These are phyloP conservation scores for Helotiales sp. DNA, from an alignment of 2,329 filamentous ascomycete species.

Conservation along the genomic window DNA sequence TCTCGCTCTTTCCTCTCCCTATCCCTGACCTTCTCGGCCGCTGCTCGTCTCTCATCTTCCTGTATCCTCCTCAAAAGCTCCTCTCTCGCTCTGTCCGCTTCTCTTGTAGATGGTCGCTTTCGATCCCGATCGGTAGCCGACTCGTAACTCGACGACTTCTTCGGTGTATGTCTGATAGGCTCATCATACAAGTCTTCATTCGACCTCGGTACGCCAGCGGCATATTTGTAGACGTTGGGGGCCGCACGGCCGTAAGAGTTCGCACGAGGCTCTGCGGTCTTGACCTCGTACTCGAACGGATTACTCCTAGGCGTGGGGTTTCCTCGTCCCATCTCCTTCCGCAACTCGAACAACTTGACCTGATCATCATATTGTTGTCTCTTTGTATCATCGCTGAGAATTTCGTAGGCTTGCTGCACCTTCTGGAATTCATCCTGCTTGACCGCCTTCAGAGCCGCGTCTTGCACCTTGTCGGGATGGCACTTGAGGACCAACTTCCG, in stretches of 20 bases:
- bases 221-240: constrained; percentile 33
- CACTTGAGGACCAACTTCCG: constrained; percentile 85
- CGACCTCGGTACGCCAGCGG: constrained; percentile 33
- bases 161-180: constrained; percentile 37
- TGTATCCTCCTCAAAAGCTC: constrained; percentile 30
- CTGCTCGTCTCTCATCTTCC: constrained; percentile 21
- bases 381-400: constrained; percentile 75
- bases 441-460: constrained; percentile 63
- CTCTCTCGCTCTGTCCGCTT: constrained; percentile 4
- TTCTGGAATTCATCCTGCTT: constrained; percentile 89
- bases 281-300: constrained; percentile 45
- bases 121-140: constrained; percentile 28
- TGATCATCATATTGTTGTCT: constrained; percentile 77
- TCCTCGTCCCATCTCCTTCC: constrained; percentile 47
- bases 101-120: constrained; percentile 24
- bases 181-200: constrained; percentile 54
- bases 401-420: constrained; percentile 90
- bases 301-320: constrained; percentile 46
- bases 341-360: constrained; percentile 63
- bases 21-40: constrained; percentile 32
- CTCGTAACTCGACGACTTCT: constrained; percentile 50
- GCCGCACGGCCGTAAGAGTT: constrained; percentile 38
- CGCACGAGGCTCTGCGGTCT: constrained; percentile 51
- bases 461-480: constrained; percentile 88
- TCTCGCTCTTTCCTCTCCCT: constrained; percentile 32